Base-by-base conservation (phyloP, 1,139 yeast species). In the Pichia sp. region DNA sequence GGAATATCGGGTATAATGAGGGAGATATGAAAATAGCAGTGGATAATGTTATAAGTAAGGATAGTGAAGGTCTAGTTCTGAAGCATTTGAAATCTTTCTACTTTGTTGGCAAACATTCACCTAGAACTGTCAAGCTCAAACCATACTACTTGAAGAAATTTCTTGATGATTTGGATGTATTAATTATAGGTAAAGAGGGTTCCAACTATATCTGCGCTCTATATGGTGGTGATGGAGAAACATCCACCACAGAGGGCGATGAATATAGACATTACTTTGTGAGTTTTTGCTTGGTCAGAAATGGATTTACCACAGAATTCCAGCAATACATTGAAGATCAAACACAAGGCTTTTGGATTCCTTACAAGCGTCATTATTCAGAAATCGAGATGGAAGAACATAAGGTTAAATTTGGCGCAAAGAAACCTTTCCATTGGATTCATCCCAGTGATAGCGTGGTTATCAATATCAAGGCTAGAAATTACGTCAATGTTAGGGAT, bases 131-230 rank as follows among this genome's bases (percentile, higher is more conserved):
- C 20, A 91, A 91, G 52, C 73, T 88, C 3, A 91, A 91, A 55
- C 97, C 97, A 0, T 96, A 88, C 48, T 88, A 87, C 54, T 63
- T 87, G 40, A 82, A 77, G 41, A 86, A 82, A 37, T 83, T 83
- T 57, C 95, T 95, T 8, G 95, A 86, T 45, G 83, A 83, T 49
- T 63, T 88, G 45, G 98, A 91, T 58, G 57, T 87, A 31, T 66
- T 77, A 2, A 73, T 91, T 0, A 75, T 88, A 40, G 97, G 96
- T 0, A 80, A 80, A 37, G 36, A 32, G 9, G 40, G 37, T 9
- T 56, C 59, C 27, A 58, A 38, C 15, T 38, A 18, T 33, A n/a
- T 37, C 4, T 37, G 41, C 27, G 44, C 32, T 6, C 23, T 40
- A 22, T 37, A 35, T 16, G 44, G 40, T 17, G 30, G 33, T 25